Base-by-base conservation (phyloP, 306 rosid species). In the Castanea sativa region DNA sequence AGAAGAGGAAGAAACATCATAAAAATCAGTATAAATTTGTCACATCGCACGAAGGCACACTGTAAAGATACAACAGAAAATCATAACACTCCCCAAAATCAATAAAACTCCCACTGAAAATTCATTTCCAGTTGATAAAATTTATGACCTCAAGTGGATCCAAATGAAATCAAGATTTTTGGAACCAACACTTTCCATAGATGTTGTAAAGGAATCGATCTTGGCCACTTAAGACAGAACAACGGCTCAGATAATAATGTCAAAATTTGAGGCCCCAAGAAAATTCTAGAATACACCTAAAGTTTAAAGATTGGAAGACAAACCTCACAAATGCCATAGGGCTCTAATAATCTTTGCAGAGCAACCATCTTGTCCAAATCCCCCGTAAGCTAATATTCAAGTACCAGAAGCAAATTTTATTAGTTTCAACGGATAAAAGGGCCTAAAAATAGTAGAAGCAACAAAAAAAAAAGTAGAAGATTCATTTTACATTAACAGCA, bases 331-430 rank as follows among this genome's bases (percentile, higher is more conserved):
- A 92, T 92, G 76, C 96, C 97, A 72, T 86, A 92, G 23, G 96
- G 96, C 82, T 92, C 97, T 55, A 92, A 82, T 81, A 91, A 58
- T 76, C 97, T 88, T 80, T 92, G 97, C 75, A 92, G 80, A n/a
- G 97, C 97, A 86, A 92, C 93, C 93, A 92, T 92, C 89, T 92
- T 92, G 87, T 92, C 78, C 80, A 92, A 77, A 83, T 90, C 96
- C 87, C 97, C 97, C 0, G 97, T 89, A 64, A 92, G 92, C 97
- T 92, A 85, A 55, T 67, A 35, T 19, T 30, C 43, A 78, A 61
- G 65, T 11, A 53, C 76, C 56, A 64, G 33, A 25, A 76, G 10
- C 71, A 81, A 59, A 76, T 33, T 75, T 29, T 72, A 58, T 76
- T 80, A 84, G 76, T 76, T 41, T 78, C 56, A 33, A n/a, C 59